Evolutionary conservation across 768 basidiomycete species (phyloP).

Genomic region (Kwoniella newhampshirensis): DNA sequence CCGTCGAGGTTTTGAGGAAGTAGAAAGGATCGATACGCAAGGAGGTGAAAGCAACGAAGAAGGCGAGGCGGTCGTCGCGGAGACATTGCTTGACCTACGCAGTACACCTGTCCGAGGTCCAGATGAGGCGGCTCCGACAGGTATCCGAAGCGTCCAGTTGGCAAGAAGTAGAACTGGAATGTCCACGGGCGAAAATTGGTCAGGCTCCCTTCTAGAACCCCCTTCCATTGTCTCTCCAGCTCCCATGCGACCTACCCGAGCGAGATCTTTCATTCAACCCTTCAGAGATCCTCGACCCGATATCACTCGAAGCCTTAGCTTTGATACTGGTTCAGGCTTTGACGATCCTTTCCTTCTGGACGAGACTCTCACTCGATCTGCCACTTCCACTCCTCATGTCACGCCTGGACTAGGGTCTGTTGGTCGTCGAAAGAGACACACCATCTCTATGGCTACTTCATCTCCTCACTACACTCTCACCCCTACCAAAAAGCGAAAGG

Average conservation of each 20-base stretch:
- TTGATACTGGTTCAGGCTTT: conserved; percentile 5
- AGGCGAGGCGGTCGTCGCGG: conserved; percentile 19
- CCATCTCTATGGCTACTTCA: conserved; percentile 15
- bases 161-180: neutral
- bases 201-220: conserved; percentile 6
- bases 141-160: conserved; percentile 5
- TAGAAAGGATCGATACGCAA: neutral
- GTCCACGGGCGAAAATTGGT: neutral
- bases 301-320: conserved; percentile 13
- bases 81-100: conserved; percentile 19
- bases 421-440: conserved; percentile 10
- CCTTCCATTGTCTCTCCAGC: conserved; percentile 7
- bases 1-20: neutral
- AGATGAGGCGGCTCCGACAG: conserved; percentile 7
- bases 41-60: no score
- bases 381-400: neutral
- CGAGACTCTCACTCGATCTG: conserved; percentile 9
- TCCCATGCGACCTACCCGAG: conserved; percentile 12
- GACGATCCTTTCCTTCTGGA: conserved; percentile 12
- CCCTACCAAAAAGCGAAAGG: conserved; percentile 13
- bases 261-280: conserved; percentile 20
- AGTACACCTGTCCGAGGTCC: conserved; percentile 19
- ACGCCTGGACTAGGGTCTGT: no score
- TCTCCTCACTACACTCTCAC: conserved; percentile 1
- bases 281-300: conserved; percentile 23